phyloP scores from a whole-genome alignment of 805 yeast genomes.

The Metschnikowia bowlesiae region DNA sequence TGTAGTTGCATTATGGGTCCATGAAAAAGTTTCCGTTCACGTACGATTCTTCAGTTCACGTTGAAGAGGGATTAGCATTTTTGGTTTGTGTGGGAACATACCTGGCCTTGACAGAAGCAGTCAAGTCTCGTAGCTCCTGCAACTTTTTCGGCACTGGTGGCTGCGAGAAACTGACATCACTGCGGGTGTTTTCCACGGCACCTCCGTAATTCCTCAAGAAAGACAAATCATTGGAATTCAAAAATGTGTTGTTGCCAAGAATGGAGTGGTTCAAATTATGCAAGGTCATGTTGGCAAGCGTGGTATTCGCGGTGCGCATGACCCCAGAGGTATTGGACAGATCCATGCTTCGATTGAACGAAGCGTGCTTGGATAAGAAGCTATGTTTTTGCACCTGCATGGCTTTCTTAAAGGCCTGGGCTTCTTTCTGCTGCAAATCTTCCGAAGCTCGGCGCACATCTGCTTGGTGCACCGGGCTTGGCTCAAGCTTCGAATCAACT shows the following conservation, averaged over 20 bases:
- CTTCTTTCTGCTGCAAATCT: constrained; percentile 22
- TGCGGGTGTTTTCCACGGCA: neutral
- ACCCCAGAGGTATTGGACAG: constrained; percentile 10
- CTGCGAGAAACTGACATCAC: neutral
- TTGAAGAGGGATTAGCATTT: neutral
- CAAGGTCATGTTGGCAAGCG: constrained; percentile 13
- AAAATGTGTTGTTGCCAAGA: constrained; percentile 16
- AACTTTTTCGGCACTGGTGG: constrained; percentile 20
- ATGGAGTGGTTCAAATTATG: constrained; percentile 16
- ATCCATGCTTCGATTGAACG: constrained; percentile 10
- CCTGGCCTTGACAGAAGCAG: constrained; percentile 24
- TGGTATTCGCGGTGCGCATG: constrained; percentile 13
- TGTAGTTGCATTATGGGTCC: neutral
- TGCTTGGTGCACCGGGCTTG: neutral
- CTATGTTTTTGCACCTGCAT: constrained; percentile 26
- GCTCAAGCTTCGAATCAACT: neutral
- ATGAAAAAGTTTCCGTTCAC: neutral
- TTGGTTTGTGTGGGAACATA: constrained; percentile 9
- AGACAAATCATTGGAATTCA: constrained; percentile 19
- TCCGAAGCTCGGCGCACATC: constrained; percentile 2
- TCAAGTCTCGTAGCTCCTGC: constrained; percentile 22
- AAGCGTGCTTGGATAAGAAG: constrained; percentile 30
- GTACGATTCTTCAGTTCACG: neutral
- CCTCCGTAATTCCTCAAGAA: neutral
- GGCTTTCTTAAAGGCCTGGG: constrained; percentile 24